These are phyloP conservation scores for Nakazawaea laoshanensis DNA, from an alignment of 805 yeast genomes.

Conservation along the genomic window DNA sequence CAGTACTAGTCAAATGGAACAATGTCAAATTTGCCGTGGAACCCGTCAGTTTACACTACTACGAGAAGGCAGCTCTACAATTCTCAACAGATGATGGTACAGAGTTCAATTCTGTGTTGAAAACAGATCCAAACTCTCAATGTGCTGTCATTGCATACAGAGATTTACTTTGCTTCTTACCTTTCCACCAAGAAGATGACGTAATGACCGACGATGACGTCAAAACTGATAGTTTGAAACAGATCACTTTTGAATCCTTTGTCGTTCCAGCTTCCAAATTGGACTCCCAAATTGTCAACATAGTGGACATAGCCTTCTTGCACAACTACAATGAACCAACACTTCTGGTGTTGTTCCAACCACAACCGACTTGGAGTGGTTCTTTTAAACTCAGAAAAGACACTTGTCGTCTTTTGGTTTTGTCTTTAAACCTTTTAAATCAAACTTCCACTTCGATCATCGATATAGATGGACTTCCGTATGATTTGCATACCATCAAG, in stretches of 20 bases:
- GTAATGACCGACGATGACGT: conserved; percentile 33
- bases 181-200: conserved; percentile 40
- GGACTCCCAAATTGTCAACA: conserved; percentile 46
- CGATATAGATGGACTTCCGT: conserved; percentile 59
- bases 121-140: conserved; percentile 53
- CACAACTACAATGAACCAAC: conserved; percentile 79
- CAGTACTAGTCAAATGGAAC: conserved; percentile 73
- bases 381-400: conserved; percentile 53
- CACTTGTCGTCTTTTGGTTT: conserved; percentile 48
- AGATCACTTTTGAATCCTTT: conserved; percentile 44
- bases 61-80: conserved; percentile 59
- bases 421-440: conserved; percentile 57
- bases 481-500: conserved; percentile 56
- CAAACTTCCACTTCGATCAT: conserved; percentile 60
- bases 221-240: conserved; percentile 17
- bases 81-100: conserved; percentile 32
- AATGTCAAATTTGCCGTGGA: conserved; percentile 38
- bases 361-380: conserved; percentile 73
- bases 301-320: conserved; percentile 66
- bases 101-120: conserved; percentile 32
- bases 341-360: conserved; percentile 53
- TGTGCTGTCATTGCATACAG: conserved; percentile 54
- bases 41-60: conserved; percentile 78
- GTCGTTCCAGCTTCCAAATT: conserved; percentile 49
- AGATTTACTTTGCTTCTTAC: conserved; percentile 66